A percentile compares a stretch with the other conserved stretches of the same genome.
These are phyloP conservation scores for Lachancea thermotolerans DNA, from an alignment of 805 yeast species.

Conservation along the genomic window DNA sequence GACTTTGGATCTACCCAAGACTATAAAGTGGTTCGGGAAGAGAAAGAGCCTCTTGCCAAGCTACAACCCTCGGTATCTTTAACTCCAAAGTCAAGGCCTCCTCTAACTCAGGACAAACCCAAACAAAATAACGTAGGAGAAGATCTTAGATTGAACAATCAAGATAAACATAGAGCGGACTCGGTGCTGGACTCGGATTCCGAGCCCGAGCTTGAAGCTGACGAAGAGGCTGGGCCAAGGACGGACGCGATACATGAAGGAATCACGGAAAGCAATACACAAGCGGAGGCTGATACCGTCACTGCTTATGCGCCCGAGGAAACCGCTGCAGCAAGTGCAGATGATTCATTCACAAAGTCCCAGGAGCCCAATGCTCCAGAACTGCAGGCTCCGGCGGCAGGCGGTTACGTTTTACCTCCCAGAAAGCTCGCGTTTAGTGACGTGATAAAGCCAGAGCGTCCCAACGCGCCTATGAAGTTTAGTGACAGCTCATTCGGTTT, in stretches of 20 bases:
- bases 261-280: conserved; percentile 9
- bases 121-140: too few relatives aligned
- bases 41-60: neutral
- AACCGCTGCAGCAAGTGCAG: neutral
- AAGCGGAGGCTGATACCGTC: too few relatives aligned
- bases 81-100: neutral
- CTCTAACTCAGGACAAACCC: too few relatives aligned
- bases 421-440: conserved; percentile 32
- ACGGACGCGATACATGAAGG: conserved; percentile 5
- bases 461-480: conserved; percentile 52
- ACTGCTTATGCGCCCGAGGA: neutral
- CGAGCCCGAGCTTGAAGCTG: neutral
- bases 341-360: neutral
- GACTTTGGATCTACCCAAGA: neutral
- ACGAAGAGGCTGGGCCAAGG: conserved; percentile 2
- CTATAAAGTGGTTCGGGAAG: neutral
- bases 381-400: conserved; percentile 1
- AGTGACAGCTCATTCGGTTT: conserved; percentile 84
- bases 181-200: neutral
- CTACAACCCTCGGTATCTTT: neutral
- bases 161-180: too few relatives aligned
- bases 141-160: too few relatives aligned
- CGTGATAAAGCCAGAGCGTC: conserved; percentile 34
- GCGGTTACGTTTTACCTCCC: conserved; percentile 19
- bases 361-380: conserved; percentile 1